Percentiles rank a stretch among this genome's conserved stretches.
Evolutionary conservation across 495 filamentous ascomycete species (phyloP).

Genomic region (Lasiosphaeris hirsuta): DNA sequence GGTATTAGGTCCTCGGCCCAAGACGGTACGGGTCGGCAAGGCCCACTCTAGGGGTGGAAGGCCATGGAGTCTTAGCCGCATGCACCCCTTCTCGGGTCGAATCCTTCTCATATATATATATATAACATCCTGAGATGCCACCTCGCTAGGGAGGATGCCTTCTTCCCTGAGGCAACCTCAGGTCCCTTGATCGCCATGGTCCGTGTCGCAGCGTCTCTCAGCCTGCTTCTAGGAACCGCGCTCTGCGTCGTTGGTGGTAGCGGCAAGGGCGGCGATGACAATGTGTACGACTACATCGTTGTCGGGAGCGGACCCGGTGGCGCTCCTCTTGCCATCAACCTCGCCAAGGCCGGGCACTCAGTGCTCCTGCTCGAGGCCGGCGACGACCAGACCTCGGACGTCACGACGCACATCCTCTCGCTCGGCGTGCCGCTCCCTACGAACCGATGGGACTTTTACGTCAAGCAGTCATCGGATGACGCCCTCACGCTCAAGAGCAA

Average conservation of each 20-base stretch:
- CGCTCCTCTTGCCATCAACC: not conserved
- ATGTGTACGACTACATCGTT: constrained; percentile 11
- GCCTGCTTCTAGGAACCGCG: not conserved
- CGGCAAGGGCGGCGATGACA: not conserved
- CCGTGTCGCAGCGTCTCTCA: not conserved
- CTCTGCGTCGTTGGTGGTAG: not conserved
- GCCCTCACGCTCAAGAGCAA: constrained; percentile 30
- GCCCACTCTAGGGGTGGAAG: no score
- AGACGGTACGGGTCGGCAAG: no score
- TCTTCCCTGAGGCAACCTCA: not conserved
- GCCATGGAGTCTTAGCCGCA: no score
- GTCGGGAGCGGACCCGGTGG: constrained; percentile 8
- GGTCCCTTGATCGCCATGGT: not conserved
- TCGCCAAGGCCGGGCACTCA: constrained; percentile 9
- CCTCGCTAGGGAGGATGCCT: not conserved
- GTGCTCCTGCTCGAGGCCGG: constrained; percentile 40
- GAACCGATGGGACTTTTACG: constrained; percentile 41
- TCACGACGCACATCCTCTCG: constrained; percentile 24
- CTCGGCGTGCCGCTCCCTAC: constrained; percentile 23
- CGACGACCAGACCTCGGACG: constrained; percentile 47
- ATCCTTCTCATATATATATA: no score
- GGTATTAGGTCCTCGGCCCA: no score
- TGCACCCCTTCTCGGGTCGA: no score
- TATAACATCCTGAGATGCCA: no score
- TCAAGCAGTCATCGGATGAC: constrained; percentile 36